A percentile compares a stretch with the other conserved stretches of the same genome.
These are phyloP conservation scores for Lachnellula arida DNA, from an alignment of 2,329 filamentous ascomycete genomes.

Conservation along the genomic window DNA sequence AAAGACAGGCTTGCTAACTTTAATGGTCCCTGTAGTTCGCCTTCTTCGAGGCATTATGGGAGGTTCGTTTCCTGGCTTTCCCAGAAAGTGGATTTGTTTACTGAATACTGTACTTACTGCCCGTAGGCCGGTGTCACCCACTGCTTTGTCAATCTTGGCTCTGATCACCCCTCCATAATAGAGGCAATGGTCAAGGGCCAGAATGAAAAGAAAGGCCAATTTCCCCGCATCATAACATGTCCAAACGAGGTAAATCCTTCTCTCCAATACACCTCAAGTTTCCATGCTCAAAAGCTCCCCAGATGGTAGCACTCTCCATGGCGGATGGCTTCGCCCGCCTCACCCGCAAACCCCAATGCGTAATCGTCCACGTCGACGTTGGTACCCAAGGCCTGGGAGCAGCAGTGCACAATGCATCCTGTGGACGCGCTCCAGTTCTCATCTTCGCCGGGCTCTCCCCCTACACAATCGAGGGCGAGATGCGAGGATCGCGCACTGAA, in stretches of 20 bases:
- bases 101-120: not conserved
- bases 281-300: slow-evolving; percentile 6
- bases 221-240: slow-evolving; percentile 65
- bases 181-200: slow-evolving; percentile 71
- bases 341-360: slow-evolving; percentile 62
- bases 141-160: slow-evolving; percentile 56
- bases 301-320: slow-evolving; percentile 74
- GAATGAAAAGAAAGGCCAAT: slow-evolving; percentile 56
- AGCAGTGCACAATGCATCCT: slow-evolving; percentile 68
- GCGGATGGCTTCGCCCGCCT: slow-evolving; percentile 69
- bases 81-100: not conserved
- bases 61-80: slow-evolving; percentile 32
- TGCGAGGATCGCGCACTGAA: slow-evolving; percentile 64
- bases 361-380: slow-evolving; percentile 65
- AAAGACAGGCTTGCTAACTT: not conserved
- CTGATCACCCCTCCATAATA: slow-evolving; percentile 63
- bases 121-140: slow-evolving; percentile 44
- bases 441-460: slow-evolving; percentile 73
- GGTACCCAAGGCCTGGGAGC: slow-evolving; percentile 66
- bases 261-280: not conserved
- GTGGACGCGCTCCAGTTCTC: slow-evolving; percentile 62
- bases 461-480: slow-evolving; percentile 67
- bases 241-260: slow-evolving; percentile 56
- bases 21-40: slow-evolving; percentile 41
- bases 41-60: slow-evolving; percentile 70